Conservation (phyloP, 148 eudicot genomes). For the Rhododendron kiyosumense region DNA sequence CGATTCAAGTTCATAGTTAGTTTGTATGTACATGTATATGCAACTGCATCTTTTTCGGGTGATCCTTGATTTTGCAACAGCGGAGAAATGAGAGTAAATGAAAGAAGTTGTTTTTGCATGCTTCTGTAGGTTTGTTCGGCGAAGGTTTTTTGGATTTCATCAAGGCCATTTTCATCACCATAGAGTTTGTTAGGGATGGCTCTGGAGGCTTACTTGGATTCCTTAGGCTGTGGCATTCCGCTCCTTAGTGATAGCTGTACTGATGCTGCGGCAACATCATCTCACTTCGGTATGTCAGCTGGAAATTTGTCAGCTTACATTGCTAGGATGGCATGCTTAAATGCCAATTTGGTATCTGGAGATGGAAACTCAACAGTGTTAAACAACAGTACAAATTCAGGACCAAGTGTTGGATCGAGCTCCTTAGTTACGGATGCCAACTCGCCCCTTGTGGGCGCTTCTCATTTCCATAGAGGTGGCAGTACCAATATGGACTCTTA, state of each 20-base stretch:
- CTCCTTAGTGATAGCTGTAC: constrained; percentile 10
- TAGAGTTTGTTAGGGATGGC: constrained; percentile 12
- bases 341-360: constrained; percentile 12
- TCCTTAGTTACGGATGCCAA: constrained; percentile 26
- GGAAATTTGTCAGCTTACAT: constrained; percentile 3
- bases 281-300: constrained; percentile 9
- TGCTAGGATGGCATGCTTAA: constrained; percentile 13
- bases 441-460: constrained; percentile 17
- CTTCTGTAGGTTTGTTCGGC: background rate
- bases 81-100: background rate
- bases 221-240: constrained; percentile 10
- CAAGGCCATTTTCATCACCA: background rate
- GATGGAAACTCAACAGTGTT: constrained; percentile 9
- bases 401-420: constrained; percentile 21
- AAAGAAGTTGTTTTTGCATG: background rate
- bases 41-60: background rate
- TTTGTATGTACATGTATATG: background rate
- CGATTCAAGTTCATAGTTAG: background rate
- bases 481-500: constrained; percentile 15
- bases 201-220: constrained; percentile 14
- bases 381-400: constrained; percentile 18
- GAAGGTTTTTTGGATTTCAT: background rate
- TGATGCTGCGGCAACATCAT: background rate
- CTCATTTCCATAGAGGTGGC: constrained; percentile 13
- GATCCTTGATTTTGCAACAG: background rate